Evolutionary conservation across 2,329 filamentous ascomycete genomes (phyloP).

Genomic region (Diaporthe ampelina): DNA sequence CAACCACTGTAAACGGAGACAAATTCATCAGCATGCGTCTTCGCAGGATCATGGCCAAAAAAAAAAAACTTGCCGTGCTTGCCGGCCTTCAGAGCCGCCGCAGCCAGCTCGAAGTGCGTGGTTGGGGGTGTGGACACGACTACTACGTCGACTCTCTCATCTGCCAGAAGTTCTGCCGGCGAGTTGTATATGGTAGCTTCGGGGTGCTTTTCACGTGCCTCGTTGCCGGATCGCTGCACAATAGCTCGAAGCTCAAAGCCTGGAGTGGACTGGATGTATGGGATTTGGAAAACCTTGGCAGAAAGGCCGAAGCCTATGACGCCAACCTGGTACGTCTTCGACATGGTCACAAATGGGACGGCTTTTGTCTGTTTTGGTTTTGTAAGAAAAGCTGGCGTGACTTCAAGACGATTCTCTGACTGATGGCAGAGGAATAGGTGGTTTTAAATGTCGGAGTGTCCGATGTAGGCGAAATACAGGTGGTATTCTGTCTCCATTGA

Average conservation of each 20-base stretch:
- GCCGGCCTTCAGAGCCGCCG: neutral
- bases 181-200: conserved; percentile 8
- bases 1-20: neutral
- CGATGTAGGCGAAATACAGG: neutral
- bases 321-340: neutral
- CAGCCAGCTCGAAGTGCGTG: conserved; percentile 3
- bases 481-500: neutral
- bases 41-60: neutral
- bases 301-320: conserved; percentile 6
- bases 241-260: conserved; percentile 14
- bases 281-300: conserved; percentile 1
- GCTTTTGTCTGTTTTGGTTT: neutral
- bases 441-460: neutral
- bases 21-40: neutral
- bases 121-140: neutral
- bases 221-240: neutral
- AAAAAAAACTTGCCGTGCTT: neutral
- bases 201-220: conserved; percentile 2
- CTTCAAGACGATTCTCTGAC: neutral
- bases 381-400: neutral
- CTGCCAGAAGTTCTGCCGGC: neutral
- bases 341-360: neutral
- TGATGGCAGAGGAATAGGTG: neutral
- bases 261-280: conserved; percentile 3
- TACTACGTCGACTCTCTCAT: conserved; percentile 1